A percentile compares a stretch with the other conserved stretches of the same genome.
phyloP scores from a whole-genome alignment of 441 rosid species.

The Isatis lusitanica region DNA sequence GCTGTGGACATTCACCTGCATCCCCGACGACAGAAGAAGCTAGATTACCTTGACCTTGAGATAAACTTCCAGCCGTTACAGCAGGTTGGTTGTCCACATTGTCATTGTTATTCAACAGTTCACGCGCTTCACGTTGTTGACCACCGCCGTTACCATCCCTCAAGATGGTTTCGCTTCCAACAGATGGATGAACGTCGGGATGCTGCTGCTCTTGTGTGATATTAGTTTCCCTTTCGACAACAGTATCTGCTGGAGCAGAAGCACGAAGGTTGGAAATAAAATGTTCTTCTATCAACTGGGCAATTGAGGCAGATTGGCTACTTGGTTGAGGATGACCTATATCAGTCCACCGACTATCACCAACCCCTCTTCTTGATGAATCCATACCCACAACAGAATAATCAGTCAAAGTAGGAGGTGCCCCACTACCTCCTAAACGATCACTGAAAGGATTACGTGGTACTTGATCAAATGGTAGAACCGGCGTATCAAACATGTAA shows the following conservation, averaged over 20 bases:
- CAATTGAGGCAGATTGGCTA: slow-evolving; percentile 81
- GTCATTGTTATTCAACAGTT: slow-evolving; percentile 24
- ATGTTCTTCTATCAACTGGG: slow-evolving; percentile 88
- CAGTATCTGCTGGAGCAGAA: slow-evolving; percentile 50
- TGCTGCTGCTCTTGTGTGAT: slow-evolving; percentile 59
- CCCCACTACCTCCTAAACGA: slow-evolving; percentile 67
- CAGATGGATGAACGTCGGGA: slow-evolving; percentile 44
- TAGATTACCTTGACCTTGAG: slow-evolving; percentile 38
- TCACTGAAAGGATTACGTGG: slow-evolving; percentile 70
- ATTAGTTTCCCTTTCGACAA: slow-evolving; percentile 64
- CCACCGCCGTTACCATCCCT: slow-evolving; percentile 51
- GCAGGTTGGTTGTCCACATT: slow-evolving; percentile 23
- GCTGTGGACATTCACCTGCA: slow-evolving; percentile 39
- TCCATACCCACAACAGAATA: slow-evolving; percentile 77
- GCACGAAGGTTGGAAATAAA: slow-evolving; percentile 68
- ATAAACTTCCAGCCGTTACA: slow-evolving; percentile 14
- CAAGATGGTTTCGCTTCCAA: slow-evolving; percentile 49
- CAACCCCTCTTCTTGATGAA: slow-evolving; percentile 80
- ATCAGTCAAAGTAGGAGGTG: slow-evolving; percentile 83
- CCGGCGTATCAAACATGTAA: slow-evolving; percentile 96
- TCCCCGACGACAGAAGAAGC: slow-evolving; percentile 45
- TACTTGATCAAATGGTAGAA: slow-evolving; percentile 75
- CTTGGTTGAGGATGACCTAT: slow-evolving; percentile 92
- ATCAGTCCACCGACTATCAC: slow-evolving; percentile 96
- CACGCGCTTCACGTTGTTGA: slow-evolving; percentile 56